phyloP scores from a whole-genome alignment of 1,284 basidiomycete genomes.

The Trichosporon faecale region DNA sequence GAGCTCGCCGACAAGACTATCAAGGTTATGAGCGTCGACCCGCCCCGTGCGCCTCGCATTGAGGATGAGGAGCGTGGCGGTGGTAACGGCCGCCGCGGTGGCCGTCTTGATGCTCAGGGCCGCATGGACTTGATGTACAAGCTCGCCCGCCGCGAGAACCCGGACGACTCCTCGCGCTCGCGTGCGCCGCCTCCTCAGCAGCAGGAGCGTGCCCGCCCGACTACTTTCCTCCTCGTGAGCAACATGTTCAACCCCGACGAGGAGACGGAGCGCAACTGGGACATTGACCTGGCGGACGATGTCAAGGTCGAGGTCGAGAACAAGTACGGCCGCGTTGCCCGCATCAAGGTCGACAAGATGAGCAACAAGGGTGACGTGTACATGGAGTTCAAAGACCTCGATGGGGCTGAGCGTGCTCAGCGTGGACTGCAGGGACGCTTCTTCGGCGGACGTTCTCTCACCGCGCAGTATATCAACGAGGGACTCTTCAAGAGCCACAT shows the following conservation, averaged over 20 bases:
- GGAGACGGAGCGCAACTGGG: constrained; percentile 96
- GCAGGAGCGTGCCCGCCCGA: constrained; percentile 63
- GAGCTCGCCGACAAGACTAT: constrained; percentile 88
- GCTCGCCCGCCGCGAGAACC: constrained; percentile 69
- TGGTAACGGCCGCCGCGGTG: constrained; percentile 56
- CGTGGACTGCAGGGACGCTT: constrained; percentile 89
- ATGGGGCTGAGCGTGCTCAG: constrained; percentile 76
- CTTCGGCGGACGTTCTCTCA: constrained; percentile 87
- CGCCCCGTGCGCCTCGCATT: constrained; percentile 55
- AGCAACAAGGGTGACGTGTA: constrained; percentile 90
- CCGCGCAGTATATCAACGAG: constrained; percentile 81
- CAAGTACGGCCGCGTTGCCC: constrained; percentile 82
- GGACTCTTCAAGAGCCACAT: constrained; percentile 84
- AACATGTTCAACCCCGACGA: constrained; percentile 98
- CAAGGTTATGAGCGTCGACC: constrained; percentile 84
- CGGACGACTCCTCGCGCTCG: constrained; percentile 11
- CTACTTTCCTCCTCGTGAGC: constrained; percentile 77
- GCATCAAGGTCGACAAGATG: constrained; percentile 91
- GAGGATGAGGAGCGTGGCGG: constrained; percentile 16
- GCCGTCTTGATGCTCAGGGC: constrained; percentile 82
- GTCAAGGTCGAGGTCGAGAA: constrained; percentile 88
- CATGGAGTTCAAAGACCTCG: constrained; percentile 78
- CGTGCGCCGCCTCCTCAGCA: constrained; percentile 33
- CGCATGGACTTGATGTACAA: constrained; percentile 98
- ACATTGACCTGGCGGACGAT: constrained; percentile 91